These are phyloP conservation scores for Yamadazyma oceani DNA, from an alignment of 1,139 yeast species.

Conservation along the genomic window DNA sequence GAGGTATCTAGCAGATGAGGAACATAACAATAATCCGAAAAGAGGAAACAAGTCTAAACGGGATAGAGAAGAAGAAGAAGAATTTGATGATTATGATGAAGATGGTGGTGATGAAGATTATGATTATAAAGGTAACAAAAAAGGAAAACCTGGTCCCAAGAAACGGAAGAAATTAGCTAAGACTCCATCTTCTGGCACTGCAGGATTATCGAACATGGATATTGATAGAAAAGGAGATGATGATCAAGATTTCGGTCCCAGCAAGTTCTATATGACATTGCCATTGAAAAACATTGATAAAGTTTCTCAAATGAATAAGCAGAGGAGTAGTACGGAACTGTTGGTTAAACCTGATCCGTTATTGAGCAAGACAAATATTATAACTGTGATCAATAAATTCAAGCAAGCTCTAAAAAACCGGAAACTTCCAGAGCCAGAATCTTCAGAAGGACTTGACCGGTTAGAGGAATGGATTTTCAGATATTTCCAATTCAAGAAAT, in stretches of 20 bases:
- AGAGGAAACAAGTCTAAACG: conserved; percentile 34
- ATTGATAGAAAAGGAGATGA: conserved; percentile 6
- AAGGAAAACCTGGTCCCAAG: conserved; percentile 9
- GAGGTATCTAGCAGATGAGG: conserved; percentile 53
- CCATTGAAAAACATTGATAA: background rate
- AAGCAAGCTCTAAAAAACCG: conserved; percentile 5
- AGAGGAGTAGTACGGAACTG: background rate
- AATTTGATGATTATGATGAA: conserved; percentile 19
- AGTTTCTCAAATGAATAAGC: background rate
- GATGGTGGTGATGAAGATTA: conserved; percentile 4
- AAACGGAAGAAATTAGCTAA: conserved; percentile 12
- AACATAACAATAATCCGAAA: conserved; percentile 34
- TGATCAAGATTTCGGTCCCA: conserved; percentile 1
- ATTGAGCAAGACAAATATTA: conserved; percentile 5
- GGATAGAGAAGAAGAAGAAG: conserved; percentile 23
- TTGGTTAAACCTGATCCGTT: conserved; percentile 6
- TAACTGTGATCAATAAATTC: conserved; percentile 5
- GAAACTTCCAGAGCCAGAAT: conserved; percentile 17
- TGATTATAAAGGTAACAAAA: conserved; percentile 5
- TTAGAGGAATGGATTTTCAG: conserved; percentile 35
- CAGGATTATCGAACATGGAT: conserved; percentile 1
- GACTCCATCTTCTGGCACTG: conserved; percentile 6
- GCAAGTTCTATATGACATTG: background rate
- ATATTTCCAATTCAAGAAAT: conserved; percentile 42
- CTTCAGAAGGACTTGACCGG: conserved; percentile 26